phyloP scores from a whole-genome alignment of 805 yeast species.

The Priceomyces haplophilus region DNA sequence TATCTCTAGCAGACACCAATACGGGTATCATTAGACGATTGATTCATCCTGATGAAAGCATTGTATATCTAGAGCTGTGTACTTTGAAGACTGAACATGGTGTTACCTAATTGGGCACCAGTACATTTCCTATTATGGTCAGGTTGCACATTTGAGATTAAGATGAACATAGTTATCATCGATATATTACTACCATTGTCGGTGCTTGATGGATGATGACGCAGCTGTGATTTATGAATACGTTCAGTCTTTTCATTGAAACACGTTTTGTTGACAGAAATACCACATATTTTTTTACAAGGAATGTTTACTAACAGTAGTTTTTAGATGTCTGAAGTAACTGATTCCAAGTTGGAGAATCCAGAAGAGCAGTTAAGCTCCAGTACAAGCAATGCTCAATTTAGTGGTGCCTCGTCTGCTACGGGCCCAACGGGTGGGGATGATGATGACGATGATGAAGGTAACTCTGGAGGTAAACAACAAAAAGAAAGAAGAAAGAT shows the following conservation, averaged over 20 bases:
- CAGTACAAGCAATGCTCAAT: conserved; percentile 11
- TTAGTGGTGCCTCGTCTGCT: conserved; percentile 20
- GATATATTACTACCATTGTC: not conserved
- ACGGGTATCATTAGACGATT: not conserved
- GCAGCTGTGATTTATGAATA: not conserved
- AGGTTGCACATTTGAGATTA: conserved; percentile 21
- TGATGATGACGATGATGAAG: conserved; percentile 55
- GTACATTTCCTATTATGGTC: conserved; percentile 24
- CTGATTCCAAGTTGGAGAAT: conserved; percentile 38
- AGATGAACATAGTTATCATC: not conserved
- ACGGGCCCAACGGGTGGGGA: conserved; percentile 28
- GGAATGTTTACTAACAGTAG: not conserved
- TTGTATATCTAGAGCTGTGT: not conserved
- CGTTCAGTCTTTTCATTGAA: not conserved
- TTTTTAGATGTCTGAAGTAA: conserved; percentile 38
- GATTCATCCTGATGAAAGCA: not conserved
- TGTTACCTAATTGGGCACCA: conserved; percentile 25
- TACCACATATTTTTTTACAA: not conserved
- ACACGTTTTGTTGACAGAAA: not conserved
- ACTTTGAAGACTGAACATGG: conserved; percentile 1
- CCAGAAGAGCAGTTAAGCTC: conserved; percentile 19
- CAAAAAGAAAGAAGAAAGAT: conserved; percentile 76
- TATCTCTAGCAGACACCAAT: not conserved
- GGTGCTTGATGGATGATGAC: not conserved
- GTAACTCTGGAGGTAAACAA: conserved; percentile 44